phyloP scores from a whole-genome alignment of 2,329 filamentous ascomycete genomes.

The Sclerotinia minor region DNA sequence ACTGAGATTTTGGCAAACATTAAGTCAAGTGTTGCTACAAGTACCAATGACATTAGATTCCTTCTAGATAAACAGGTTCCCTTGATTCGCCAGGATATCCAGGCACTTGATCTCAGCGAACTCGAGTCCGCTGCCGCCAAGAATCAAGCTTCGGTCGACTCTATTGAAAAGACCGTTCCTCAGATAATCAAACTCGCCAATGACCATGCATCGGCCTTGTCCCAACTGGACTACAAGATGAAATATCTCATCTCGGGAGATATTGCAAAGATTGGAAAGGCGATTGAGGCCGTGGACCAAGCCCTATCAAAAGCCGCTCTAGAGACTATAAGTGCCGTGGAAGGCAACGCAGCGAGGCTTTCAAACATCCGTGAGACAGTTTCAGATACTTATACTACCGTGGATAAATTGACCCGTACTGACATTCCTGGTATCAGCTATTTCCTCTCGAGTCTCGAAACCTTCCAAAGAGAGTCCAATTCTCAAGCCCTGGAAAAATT shows the following conservation, averaged over 20 bases:
- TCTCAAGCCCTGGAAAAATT: conserved; percentile 25
- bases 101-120: conserved; percentile 25
- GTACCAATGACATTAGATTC: conserved; percentile 26
- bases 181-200: conserved; percentile 24
- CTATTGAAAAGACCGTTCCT: conserved; percentile 23
- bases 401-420: conserved; percentile 26
- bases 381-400: conserved; percentile 26
- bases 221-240: conserved; percentile 25
- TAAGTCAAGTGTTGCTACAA: conserved; percentile 25
- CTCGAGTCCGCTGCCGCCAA: conserved; percentile 20
- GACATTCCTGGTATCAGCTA: conserved; percentile 28
- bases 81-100: conserved; percentile 27
- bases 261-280: conserved; percentile 26
- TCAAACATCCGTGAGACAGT: conserved; percentile 27
- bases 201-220: conserved; percentile 23
- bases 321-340: conserved; percentile 25
- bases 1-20: conserved; percentile 26
- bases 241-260: conserved; percentile 23
- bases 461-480: conserved; percentile 25
- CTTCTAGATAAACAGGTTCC: conserved; percentile 28
- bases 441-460: conserved; percentile 24
- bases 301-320: conserved; percentile 24
- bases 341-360: conserved; percentile 25
- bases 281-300: conserved; percentile 25
- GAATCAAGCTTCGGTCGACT: conserved; percentile 22